Evolutionary conservation across 192 early-diverging fungal genomes (phyloP).

Genomic region (Gigaspora rosea): DNA sequence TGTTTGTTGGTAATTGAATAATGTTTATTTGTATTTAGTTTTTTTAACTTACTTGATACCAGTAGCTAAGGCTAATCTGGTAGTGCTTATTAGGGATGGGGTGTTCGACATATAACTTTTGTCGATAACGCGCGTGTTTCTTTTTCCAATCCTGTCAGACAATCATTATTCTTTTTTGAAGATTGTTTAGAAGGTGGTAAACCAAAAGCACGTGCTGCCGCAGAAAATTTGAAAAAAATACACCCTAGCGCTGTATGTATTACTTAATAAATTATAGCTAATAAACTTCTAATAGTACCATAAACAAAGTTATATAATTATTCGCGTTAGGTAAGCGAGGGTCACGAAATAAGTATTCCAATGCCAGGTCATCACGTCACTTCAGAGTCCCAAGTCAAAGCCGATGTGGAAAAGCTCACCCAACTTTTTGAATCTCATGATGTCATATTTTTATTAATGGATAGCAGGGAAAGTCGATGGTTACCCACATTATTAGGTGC

Average conservation of each 20-base stretch:
- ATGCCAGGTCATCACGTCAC: constrained; percentile 93
- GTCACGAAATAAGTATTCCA: constrained; percentile 76
- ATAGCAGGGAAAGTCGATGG: constrained; percentile 96
- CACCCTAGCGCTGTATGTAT: constrained; percentile 79
- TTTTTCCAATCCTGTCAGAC: constrained; percentile 95
- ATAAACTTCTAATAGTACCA: neutral
- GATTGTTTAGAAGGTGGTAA: constrained; percentile 87
- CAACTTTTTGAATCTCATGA: constrained; percentile 77
- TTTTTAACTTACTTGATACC: neutral
- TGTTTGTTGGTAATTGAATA: constrained; percentile 60
- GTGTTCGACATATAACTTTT: constrained; percentile 90
- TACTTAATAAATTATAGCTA: neutral
- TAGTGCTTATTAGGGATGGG: constrained; percentile 75
- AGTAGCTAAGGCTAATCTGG: neutral
- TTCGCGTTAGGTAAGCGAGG: constrained; percentile 60
- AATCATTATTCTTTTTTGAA: constrained; percentile 89
- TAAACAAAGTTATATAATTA: neutral
- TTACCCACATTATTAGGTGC: constrained; percentile 87
- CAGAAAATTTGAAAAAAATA: constrained; percentile 67
- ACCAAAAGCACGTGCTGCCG: constrained; percentile 87
- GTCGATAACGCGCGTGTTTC: constrained; percentile 90
- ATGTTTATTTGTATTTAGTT: too few species aligned
- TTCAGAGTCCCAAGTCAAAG: constrained; percentile 41
- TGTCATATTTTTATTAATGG: constrained; percentile 88
- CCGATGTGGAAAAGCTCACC: constrained; percentile 56